A percentile compares a stretch with the other conserved stretches of the same genome.
phyloP scores from a whole-genome alignment of 129 eudicot genomes.

The Chrysanthemum lavandulifolium region DNA sequence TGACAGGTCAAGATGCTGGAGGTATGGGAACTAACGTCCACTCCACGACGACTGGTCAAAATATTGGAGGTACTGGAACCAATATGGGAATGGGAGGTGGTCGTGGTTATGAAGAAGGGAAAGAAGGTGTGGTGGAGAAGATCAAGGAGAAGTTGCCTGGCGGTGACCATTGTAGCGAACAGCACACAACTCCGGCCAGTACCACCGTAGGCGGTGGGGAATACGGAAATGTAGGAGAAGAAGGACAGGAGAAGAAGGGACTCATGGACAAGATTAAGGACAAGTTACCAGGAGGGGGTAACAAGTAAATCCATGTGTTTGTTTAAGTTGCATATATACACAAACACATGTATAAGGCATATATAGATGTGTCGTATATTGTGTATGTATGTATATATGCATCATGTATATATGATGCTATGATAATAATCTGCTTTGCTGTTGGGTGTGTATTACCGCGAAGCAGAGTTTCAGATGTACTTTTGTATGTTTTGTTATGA shows the following conservation, averaged over 20 bases:
- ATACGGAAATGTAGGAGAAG: conserved; percentile 2
- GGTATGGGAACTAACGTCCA: conserved; percentile 6
- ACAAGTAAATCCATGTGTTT: conserved; percentile 5
- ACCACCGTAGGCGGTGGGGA: conserved; percentile 20
- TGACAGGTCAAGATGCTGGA: conserved; percentile 4
- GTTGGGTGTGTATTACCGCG: not conserved
- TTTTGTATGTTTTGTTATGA: conserved; percentile 4
- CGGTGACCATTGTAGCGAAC: conserved; percentile 35
- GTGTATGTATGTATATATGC: no score
- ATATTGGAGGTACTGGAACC: conserved; percentile 9
- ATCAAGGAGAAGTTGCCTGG: conserved; percentile 69
- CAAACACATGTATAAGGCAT: no score
- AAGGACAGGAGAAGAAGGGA: no score
- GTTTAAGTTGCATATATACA: no score
- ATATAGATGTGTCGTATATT: no score
- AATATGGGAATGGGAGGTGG: not conserved
- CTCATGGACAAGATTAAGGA: no score
- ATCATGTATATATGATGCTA: not conserved
- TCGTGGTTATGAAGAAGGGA: conserved; percentile 15
- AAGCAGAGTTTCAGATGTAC: not conserved
- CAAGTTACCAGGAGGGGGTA: conserved; percentile 35
- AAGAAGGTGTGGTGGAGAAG: conserved; percentile 48
- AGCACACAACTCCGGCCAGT: conserved; percentile 5
- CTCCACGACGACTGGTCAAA: conserved; percentile 28
- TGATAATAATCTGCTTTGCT: conserved; percentile 1